phyloP scores from a whole-genome alignment of 2,329 filamentous ascomycete genomes.

The Drechslerella dactyloides region DNA sequence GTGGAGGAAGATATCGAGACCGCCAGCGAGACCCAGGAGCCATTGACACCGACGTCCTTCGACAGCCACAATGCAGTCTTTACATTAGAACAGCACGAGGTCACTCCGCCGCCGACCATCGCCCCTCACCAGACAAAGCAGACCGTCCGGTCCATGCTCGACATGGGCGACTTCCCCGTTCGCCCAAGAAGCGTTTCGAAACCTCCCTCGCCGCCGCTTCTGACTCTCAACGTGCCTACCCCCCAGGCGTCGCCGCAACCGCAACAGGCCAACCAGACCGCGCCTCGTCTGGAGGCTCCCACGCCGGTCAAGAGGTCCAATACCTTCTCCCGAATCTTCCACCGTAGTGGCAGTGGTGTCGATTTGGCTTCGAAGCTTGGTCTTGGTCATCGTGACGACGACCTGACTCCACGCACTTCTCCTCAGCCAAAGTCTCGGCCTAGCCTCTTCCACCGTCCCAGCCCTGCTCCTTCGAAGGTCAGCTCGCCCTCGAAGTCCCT shows the following conservation, averaged over 20 bases:
- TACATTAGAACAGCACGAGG: constrained; percentile 42
- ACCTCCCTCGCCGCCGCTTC: constrained; percentile 27
- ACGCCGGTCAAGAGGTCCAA: constrained; percentile 58
- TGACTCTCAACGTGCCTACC: constrained; percentile 32
- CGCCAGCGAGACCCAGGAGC: constrained; percentile 67
- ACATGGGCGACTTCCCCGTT: constrained; percentile 52
- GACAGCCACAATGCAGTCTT: constrained; percentile 66
- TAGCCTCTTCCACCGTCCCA: constrained; percentile 58
- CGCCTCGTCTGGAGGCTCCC: constrained; percentile 26
- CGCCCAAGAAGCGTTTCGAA: constrained; percentile 38
- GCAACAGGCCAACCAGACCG: not conserved
- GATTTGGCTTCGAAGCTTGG: constrained; percentile 31
- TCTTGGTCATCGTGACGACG: constrained; percentile 59
- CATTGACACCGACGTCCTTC: constrained; percentile 67
- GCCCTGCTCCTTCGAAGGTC: constrained; percentile 25
- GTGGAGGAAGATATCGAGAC: constrained; percentile 64
- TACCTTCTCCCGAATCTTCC: constrained; percentile 56
- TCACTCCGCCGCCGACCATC: constrained; percentile 9
- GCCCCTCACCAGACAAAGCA: constrained; percentile 24
- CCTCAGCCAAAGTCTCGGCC: constrained; percentile 52
- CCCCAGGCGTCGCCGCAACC: constrained; percentile 39
- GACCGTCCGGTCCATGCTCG: constrained; percentile 42
- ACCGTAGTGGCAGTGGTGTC: constrained; percentile 42
- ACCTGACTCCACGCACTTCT: constrained; percentile 54
- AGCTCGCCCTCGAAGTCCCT: constrained; percentile 63